Evolutionary conservation across 1,284 basidiomycete species (phyloP).

Genomic region (Ceratobasidium sp.): DNA sequence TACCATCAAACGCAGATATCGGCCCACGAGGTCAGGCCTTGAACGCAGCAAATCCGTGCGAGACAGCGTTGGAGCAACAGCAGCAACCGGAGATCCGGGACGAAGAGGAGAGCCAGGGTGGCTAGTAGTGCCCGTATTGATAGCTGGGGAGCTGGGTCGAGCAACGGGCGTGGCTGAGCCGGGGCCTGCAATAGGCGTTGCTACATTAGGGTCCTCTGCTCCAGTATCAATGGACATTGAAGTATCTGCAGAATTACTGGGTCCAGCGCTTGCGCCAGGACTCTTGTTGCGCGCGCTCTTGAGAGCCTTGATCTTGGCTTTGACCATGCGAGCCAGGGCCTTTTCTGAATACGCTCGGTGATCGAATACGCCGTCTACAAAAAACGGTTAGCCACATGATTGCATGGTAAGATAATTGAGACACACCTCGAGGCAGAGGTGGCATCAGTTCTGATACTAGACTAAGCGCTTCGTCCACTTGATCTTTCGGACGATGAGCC

Average conservation of each 20-base stretch:
- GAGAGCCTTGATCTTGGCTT: constrained; percentile 73
- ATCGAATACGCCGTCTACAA: constrained; percentile 89
- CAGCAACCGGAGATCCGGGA: neutral
- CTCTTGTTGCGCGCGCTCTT: constrained; percentile 57
- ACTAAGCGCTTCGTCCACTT: constrained; percentile 89
- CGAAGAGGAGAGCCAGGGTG: constrained; percentile 29
- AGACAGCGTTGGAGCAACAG: neutral
- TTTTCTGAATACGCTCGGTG: constrained; percentile 90
- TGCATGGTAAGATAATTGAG: constrained; percentile 29
- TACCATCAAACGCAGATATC: constrained; percentile 85
- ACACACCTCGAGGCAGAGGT: constrained; percentile 82
- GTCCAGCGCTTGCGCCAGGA: constrained; percentile 4
- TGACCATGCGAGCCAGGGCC: constrained; percentile 72
- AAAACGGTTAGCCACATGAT: constrained; percentile 5
- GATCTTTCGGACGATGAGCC: constrained; percentile 94
- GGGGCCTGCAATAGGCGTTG: constrained; percentile 35
- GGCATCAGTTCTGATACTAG: constrained; percentile 90
- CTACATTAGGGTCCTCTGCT: constrained; percentile 36
- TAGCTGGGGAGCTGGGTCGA: constrained; percentile 62
- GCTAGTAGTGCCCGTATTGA: constrained; percentile 57
- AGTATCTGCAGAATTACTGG: constrained; percentile 5
- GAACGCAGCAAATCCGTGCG: constrained; percentile 68
- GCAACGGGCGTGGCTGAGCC: constrained; percentile 55
- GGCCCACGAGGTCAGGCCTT: constrained; percentile 75
- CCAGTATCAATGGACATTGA: neutral